These are phyloP conservation scores for Monosporozyma servazzii DNA, from an alignment of 805 yeast genomes.

Conservation along the genomic window DNA sequence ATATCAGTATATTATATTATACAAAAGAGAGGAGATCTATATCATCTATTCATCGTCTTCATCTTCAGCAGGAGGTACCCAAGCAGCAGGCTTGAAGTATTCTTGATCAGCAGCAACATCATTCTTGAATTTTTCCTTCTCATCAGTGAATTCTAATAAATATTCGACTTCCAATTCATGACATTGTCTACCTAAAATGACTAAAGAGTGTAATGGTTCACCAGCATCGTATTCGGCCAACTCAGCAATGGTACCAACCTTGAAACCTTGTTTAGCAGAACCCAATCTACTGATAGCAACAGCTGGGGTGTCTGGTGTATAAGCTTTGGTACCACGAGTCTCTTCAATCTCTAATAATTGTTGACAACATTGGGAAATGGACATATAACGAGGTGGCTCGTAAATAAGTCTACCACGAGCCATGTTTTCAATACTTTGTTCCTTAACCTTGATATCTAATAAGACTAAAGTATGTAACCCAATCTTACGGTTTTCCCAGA, in stretches of 20 bases:
- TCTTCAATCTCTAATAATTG: conserved; percentile 88
- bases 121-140: conserved; percentile 40
- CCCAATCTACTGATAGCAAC: conserved; percentile 90
- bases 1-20: not conserved
- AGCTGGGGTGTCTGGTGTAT: conserved; percentile 82
- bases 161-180: conserved; percentile 90
- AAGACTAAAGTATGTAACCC: conserved; percentile 87
- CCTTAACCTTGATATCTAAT: conserved; percentile 91
- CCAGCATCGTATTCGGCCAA: conserved; percentile 82
- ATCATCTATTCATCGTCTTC: conserved; percentile 9
- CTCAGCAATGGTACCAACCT: conserved; percentile 75
- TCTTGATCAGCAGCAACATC: conserved; percentile 50
- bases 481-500: conserved; percentile 78
- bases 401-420: conserved; percentile 85
- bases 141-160: conserved; percentile 63
- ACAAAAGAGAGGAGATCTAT: not conserved
- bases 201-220: conserved; percentile 85
- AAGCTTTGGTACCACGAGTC: conserved; percentile 62
- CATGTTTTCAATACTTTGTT: conserved; percentile 88
- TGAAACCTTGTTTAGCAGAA: conserved; percentile 70
- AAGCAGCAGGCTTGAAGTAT: conserved; percentile 63
- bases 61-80: conserved; percentile 42
- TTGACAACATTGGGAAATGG: conserved; percentile 77
- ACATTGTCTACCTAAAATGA: conserved; percentile 85
- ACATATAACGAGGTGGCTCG: conserved; percentile 97